Evolutionary conservation across 2,329 filamentous ascomycete species (phyloP).

Genomic region (Diaporthe sp.): DNA sequence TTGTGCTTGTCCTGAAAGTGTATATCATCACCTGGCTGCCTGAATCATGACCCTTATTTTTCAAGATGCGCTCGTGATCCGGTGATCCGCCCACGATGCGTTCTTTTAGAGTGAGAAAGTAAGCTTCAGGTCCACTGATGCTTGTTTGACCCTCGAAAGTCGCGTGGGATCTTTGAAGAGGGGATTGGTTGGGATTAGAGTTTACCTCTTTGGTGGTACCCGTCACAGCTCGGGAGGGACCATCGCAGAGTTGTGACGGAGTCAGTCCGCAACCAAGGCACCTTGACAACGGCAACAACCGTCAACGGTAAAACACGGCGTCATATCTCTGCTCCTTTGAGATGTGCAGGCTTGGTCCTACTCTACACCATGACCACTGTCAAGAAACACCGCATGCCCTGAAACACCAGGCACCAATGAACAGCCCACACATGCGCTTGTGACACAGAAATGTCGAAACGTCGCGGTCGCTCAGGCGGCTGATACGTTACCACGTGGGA

Average conservation of each 20-base stretch:
- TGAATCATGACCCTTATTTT: neutral
- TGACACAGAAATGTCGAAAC: constrained; percentile 5
- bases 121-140: constrained; percentile 1
- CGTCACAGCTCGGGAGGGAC: neutral
- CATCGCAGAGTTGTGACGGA: neutral
- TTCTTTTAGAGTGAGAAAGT: neutral
- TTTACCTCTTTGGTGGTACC: constrained; percentile 19
- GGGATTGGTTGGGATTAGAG: neutral
- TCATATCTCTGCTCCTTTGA: neutral
- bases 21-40: neutral
- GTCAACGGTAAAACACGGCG: neutral
- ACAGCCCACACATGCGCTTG: neutral
- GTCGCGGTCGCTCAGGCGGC: neutral
- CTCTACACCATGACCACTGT: neutral
- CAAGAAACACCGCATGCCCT: constrained; percentile 8
- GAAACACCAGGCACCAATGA: constrained; percentile 7
- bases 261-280: neutral
- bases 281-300: neutral
- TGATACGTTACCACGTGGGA: neutral
- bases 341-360: neutral
- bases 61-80: neutral
- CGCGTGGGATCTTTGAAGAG: neutral
- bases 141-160: neutral
- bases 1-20: neutral
- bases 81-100: neutral